Evolutionary conservation across 1,139 yeast species (phyloP).

Genomic region (Zygoascus sp.): DNA sequence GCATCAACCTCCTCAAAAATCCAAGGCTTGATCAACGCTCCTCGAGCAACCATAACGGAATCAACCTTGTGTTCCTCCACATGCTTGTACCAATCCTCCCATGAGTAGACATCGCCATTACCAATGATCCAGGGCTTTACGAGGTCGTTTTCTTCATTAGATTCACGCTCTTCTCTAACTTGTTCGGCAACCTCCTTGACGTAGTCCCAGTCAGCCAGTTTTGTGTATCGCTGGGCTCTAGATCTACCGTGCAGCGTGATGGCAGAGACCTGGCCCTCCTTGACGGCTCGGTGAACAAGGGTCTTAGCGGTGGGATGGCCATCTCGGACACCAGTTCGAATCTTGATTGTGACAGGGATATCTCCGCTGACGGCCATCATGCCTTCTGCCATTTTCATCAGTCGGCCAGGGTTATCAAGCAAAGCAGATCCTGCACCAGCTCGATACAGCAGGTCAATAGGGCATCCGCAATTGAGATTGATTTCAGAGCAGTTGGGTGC

Average conservation of each 20-base stretch:
- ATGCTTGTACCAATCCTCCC: slow-evolving; percentile 86
- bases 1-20: slow-evolving; percentile 92
- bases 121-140: slow-evolving; percentile 58
- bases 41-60: slow-evolving; percentile 96
- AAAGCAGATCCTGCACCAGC: slow-evolving; percentile 97
- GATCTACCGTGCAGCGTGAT: slow-evolving; percentile 95
- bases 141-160: slow-evolving; percentile 42
- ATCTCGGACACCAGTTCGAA: slow-evolving; percentile 88
- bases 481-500: slow-evolving; percentile 59
- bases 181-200: slow-evolving; percentile 67
- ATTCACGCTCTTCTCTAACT: slow-evolving; percentile 49
- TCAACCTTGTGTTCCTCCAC: slow-evolving; percentile 69
- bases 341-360: slow-evolving; percentile 84
- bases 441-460: slow-evolving; percentile 84
- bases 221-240: slow-evolving; percentile 89
- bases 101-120: slow-evolving; percentile 86
- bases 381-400: slow-evolving; percentile 72
- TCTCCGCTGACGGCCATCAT: slow-evolving; percentile 89
- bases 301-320: slow-evolving; percentile 79
- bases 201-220: slow-evolving; percentile 90
- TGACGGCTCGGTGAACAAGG: slow-evolving; percentile 63
- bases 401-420: slow-evolving; percentile 80
- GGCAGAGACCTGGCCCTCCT: slow-evolving; percentile 81
- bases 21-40: slow-evolving; percentile 98
- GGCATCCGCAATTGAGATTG: slow-evolving; percentile 94